These are phyloP conservation scores for Sapria himalayana DNA, from an alignment of 345 rosid species.

Conservation along the genomic window DNA sequence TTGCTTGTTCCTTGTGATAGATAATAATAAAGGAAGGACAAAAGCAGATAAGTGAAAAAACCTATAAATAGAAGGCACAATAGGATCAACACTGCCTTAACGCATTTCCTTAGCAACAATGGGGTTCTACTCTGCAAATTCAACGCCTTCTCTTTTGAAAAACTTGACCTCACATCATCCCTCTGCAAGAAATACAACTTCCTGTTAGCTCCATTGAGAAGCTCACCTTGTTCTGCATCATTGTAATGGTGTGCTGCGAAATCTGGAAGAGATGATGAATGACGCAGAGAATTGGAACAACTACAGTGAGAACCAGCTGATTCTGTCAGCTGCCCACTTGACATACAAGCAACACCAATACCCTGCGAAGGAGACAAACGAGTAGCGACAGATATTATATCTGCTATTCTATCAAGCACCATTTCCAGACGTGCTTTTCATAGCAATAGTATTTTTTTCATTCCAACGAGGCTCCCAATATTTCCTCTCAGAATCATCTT, in stretches of 20 bases:
- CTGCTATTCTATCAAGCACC: constrained; percentile 45
- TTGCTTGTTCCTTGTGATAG: constrained; percentile 59
- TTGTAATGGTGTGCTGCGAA: constrained; percentile 33
- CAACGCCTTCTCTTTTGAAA: constrained; percentile 63
- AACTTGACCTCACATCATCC: constrained; percentile 41
- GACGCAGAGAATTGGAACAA: constrained; percentile 30
- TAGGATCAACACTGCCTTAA: constrained; percentile 25
- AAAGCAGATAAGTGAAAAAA: constrained; percentile 31
- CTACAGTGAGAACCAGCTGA: constrained; percentile 15
- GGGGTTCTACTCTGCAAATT: constrained; percentile 26
- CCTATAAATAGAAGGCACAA: constrained; percentile 35
- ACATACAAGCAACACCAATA: constrained; percentile 21
- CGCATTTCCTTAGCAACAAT: constrained; percentile 33
- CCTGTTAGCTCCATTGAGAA: constrained; percentile 20
- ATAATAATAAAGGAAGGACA: constrained; percentile 40
- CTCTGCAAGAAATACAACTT: constrained; percentile 18
- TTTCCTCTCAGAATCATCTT: constrained; percentile 2
- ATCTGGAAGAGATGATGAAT: constrained; percentile 79
- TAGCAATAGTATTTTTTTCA: too few species aligned
- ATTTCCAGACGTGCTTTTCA: constrained; percentile 15
- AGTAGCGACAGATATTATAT: constrained; percentile 20
- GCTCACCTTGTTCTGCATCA: constrained; percentile 36
- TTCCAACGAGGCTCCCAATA: too few species aligned
- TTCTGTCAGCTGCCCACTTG: constrained; percentile 24
- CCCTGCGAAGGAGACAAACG: constrained; percentile 18